Evolutionary conservation across 345 rosid species (phyloP), one percentile per base, ranked within the genome.

Genomic region (Bretschneidera sinensis): DNA sequence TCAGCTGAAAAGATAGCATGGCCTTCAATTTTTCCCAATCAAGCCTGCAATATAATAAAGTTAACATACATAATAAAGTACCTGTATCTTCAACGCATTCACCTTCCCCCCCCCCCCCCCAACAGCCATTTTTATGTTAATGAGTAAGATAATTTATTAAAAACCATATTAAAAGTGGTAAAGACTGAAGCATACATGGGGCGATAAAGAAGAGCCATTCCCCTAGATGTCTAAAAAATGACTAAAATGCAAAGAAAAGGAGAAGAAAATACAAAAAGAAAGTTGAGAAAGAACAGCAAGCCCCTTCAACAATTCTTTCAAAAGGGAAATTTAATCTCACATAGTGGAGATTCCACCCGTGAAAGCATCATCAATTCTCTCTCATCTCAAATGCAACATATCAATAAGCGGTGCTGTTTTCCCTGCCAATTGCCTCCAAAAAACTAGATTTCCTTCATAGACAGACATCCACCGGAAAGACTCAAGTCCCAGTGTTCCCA

Each of bases 21-120:
- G 69, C 76, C 84, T 84, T 90, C 80, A 94, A 71, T 65, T 84
- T 81, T 53, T 76, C 88, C 99, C 99, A 94, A 56, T 81, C 88
- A 65, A 78, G 84, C 97, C 99, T 94, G 78, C 35, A 39, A 56
- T 28, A 16, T 13, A 25, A 43, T 11, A 49, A 21, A 47, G 15
- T 48, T 48, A 33, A 17, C 17, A 66, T 45, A 34, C 47, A 15
- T 57, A 19, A 48, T 9, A 3, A 17, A 21, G 17, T 18, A 43
- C 39, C n/a, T 8, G 22, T 17, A 31, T 53, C 48, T n/a, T n/a
- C 10, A 68, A 39, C 4, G 60, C 39, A 63, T 52, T n/a, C 23
- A 49, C 16, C 11, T 39, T 39, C 50, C 7, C 24, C 51, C 23
- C 60, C 18, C 45, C 21, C 55, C n/a, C 34, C 20, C 50, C 15